These are phyloP conservation scores for Cornus kousa DNA, from an alignment of 148 eudicot genomes.

Conservation along the genomic window DNA sequence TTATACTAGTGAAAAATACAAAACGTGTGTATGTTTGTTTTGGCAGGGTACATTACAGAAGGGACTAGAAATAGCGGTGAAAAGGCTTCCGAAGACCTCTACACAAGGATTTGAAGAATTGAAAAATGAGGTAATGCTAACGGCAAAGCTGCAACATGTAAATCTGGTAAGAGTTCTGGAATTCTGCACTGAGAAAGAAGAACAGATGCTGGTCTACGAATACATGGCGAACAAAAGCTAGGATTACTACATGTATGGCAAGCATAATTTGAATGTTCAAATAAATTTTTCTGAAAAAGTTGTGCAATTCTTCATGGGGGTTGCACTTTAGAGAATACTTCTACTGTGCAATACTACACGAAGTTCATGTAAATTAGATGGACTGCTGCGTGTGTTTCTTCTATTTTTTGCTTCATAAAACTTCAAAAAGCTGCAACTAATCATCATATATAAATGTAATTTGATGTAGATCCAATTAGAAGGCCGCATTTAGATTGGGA, in stretches of 20 bases:
- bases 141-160: slow-evolving; percentile 45
- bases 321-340: too few species aligned
- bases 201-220: slow-evolving; percentile 30
- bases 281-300: too few species aligned
- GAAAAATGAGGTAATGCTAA: slow-evolving; percentile 42
- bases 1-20: background rate
- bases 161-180: slow-evolving; percentile 39
- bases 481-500: slow-evolving; percentile 19
- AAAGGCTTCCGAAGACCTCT: slow-evolving; percentile 39
- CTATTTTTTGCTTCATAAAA: background rate
- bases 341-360: too few species aligned
- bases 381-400: too few species aligned
- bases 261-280: background rate
- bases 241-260: slow-evolving; percentile 41
- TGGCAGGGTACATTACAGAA: slow-evolving; percentile 30
- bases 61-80: slow-evolving; percentile 41
- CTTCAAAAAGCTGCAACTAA: background rate
- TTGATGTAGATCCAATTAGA: slow-evolving; percentile 28
- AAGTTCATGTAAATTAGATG: too few species aligned
- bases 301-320: too few species aligned
- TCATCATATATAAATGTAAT: background rate
- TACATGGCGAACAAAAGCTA: slow-evolving; percentile 45
- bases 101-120: slow-evolving; percentile 43
- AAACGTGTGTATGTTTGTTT: background rate
- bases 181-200: slow-evolving; percentile 37